Evolutionary conservation across 352 stramenopile species (phyloP).

Genomic region (Phytophthora uliginosa): DNA sequence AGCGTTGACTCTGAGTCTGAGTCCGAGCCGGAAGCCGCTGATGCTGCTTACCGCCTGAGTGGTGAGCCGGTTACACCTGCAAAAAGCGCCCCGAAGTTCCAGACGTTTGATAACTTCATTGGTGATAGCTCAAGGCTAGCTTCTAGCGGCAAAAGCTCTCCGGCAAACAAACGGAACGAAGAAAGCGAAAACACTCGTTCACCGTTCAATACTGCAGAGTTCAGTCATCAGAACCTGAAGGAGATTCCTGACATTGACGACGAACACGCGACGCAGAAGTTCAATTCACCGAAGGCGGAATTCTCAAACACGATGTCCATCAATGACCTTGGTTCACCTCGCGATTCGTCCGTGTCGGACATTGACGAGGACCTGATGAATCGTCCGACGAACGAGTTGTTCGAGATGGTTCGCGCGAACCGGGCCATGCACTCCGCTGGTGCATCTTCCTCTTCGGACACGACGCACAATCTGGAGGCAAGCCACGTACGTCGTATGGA

Average conservation of each 20-base stretch:
- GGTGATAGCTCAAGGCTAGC: conserved; percentile 7
- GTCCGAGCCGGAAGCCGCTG: conserved; percentile 19
- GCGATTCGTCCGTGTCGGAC: conserved; percentile 31
- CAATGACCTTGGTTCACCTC: conserved; percentile 31
- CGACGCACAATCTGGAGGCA: conserved; percentile 57
- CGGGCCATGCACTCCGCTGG: conserved; percentile 18
- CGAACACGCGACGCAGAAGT: conserved; percentile 19
- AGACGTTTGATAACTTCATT: not conserved
- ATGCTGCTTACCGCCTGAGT: conserved; percentile 11
- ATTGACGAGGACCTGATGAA: conserved; percentile 62
- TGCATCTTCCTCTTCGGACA: conserved; percentile 38
- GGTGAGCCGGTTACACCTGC: conserved; percentile 22
- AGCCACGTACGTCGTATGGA: conserved; percentile 63
- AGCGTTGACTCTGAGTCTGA: conserved; percentile 1
- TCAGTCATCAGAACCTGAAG: conserved; percentile 30
- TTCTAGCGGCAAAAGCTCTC: conserved; percentile 21
- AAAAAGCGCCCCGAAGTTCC: not conserved
- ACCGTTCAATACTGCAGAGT: conserved; percentile 5
- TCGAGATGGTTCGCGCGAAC: conserved; percentile 55
- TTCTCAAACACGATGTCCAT: conserved; percentile 36
- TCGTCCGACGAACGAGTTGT: conserved; percentile 57
- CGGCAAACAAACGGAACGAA: conserved; percentile 29
- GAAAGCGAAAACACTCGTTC: conserved; percentile 9
- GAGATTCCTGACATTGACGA: conserved; percentile 25
- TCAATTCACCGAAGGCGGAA: conserved; percentile 17